Percentiles rank a stretch among this genome's conserved stretches.
These are phyloP conservation scores for Quercus agrifolia DNA, from an alignment of 306 rosid genomes.

Conservation along the genomic window DNA sequence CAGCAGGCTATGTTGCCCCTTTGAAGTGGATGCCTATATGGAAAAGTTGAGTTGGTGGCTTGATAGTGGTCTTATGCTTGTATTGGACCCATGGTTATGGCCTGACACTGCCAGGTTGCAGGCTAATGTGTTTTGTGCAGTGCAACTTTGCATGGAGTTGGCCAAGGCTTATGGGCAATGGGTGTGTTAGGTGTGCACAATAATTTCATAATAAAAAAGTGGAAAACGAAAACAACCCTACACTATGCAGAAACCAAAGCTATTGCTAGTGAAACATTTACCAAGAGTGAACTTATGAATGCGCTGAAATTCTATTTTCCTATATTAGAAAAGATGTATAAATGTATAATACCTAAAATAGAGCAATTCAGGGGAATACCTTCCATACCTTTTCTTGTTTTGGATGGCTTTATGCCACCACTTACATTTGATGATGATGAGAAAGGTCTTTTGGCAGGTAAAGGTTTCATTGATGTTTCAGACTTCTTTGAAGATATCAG, in stretches of 20 bases:
- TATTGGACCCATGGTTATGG: too few relatives aligned
- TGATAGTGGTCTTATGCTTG: too few relatives aligned
- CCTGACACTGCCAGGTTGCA: too few relatives aligned
- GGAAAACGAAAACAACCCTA: neutral
- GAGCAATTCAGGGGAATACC: constrained; percentile 9
- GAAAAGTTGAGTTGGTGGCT: too few relatives aligned
- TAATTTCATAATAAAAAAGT: neutral
- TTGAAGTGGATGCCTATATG: too few relatives aligned
- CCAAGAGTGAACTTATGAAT: neutral
- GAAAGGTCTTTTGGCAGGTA: constrained; percentile 41
- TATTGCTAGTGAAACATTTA: neutral
- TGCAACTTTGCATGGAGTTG: too few relatives aligned
- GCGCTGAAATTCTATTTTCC: neutral
- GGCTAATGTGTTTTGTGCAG: too few relatives aligned
- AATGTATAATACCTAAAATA: constrained; percentile 24
- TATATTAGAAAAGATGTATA: neutral
- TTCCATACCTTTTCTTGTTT: constrained; percentile 60
- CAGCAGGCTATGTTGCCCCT: too few relatives aligned
- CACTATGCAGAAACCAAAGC: neutral
- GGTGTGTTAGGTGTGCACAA: too few relatives aligned
- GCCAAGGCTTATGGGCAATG: too few relatives aligned
- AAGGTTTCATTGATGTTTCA: constrained; percentile 36
- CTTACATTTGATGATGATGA: constrained; percentile 45
- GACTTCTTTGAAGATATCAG: constrained; percentile 74
- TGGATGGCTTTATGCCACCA: constrained; percentile 46